Base-by-base conservation (phyloP, 2,329 filamentous ascomycete genomes). In the Fonsecaea monophora region DNA sequence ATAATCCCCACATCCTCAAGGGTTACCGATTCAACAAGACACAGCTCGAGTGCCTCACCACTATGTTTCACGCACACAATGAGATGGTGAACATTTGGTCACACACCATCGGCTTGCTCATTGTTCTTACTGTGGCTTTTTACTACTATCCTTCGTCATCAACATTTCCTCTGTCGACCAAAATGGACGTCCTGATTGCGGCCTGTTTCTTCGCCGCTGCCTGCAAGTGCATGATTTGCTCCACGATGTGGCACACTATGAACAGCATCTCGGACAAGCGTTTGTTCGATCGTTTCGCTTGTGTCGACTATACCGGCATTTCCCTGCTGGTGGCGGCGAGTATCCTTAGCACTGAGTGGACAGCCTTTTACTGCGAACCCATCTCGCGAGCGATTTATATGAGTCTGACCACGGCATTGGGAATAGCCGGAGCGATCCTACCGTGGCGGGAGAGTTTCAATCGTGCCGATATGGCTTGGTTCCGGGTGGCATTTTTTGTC, bases 61-160 rank as follows among this genome's bases (percentile, higher is more conserved):
- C 93, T 25, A 88, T 92, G 69, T 94, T 97, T 75, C 86, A 87
- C 69, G 82, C 95, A 66, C 96, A 92, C 70, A 99, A 99, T 79
- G 95, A 99, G 80, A 87, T 90, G 48, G 90, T 98, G 82, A 99
- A 99, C 80, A 99, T 99, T 75, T 99, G 95, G 95, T 94, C 94
- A 1, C 95, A 99, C 77, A 87, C 90, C 12, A 85, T 99, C 35
- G 95, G 95, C 18, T 85, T 98, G n/a, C 76, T 98, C 37, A 84
- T 97, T 69, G 91, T 99, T 55, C 85, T 98, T 42, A 84, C 92
- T 12, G 86, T 98, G 53, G 95, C 95, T 64, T 94, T 99, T 73
- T 97, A 97, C 82, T 96, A 97, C 78, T 99, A 99, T 78, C 95
- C 95, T 0, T 88, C 89, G 58, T 94, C 91, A 71, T 85, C 88